phyloP scores from a whole-genome alignment of 805 yeast species.

The Metschnikowia lochheadii region DNA sequence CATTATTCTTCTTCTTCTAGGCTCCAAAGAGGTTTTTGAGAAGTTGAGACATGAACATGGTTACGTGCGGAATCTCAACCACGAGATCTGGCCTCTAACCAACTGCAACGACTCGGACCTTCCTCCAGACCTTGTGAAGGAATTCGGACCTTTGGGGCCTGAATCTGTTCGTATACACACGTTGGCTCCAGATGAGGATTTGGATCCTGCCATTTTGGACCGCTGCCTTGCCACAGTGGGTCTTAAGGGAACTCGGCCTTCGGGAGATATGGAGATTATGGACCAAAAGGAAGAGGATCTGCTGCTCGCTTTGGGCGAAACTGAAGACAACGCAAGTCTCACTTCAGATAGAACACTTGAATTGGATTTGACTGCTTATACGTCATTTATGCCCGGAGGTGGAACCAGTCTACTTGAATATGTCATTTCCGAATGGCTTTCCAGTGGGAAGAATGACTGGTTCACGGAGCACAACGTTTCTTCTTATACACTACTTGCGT shows the following conservation, averaged over 20 bases:
- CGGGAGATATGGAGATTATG: no score
- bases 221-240: constrained; percentile 29
- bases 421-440: constrained; percentile 16
- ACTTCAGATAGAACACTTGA: neutral
- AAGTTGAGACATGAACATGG: constrained; percentile 23
- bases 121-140: constrained; percentile 18
- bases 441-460: neutral
- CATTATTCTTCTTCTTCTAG: constrained; percentile 25
- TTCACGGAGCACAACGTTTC: constrained; percentile 7
- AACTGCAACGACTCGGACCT: constrained; percentile 25
- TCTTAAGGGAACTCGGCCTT: constrained; percentile 7
- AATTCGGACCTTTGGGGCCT: constrained; percentile 18
- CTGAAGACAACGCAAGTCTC: neutral
- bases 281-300: neutral
- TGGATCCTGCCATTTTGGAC: constrained; percentile 16
- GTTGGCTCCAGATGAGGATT: constrained; percentile 16
- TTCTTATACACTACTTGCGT: constrained; percentile 30
- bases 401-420: constrained; percentile 30
- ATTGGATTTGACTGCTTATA: constrained; percentile 47
- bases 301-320: neutral
- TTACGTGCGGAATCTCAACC: constrained; percentile 23
- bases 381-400: constrained; percentile 45
- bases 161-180: constrained; percentile 16
- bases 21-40: constrained; percentile 20
- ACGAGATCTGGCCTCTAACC: constrained; percentile 18